Conservation (phyloP, 2,329 filamentous ascomycete species). For the Periglandula ipomoeae region DNA sequence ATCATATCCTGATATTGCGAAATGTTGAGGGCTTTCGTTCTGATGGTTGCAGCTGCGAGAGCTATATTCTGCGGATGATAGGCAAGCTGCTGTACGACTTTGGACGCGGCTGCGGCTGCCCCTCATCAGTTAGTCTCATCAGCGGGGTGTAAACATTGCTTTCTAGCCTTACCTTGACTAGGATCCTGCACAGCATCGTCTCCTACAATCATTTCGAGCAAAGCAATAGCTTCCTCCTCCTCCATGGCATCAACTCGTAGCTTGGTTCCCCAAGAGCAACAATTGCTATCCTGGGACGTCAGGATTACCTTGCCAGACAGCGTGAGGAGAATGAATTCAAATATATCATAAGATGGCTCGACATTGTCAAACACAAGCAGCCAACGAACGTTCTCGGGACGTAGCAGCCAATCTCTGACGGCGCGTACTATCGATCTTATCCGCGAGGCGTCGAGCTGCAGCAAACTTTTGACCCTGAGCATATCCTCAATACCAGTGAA, state of each 20-base stretch:
- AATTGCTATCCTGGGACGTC: slow-evolving; percentile 14
- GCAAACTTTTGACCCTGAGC: slow-evolving; percentile 15
- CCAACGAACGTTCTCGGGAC: slow-evolving; percentile 16
- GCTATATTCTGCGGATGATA: slow-evolving; percentile 15
- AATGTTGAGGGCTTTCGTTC: slow-evolving; percentile 11
- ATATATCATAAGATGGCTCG: slow-evolving; percentile 16
- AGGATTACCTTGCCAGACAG: slow-evolving; percentile 17
- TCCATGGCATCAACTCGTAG: slow-evolving; percentile 14
- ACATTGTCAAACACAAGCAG: slow-evolving; percentile 17
- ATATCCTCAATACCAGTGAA: slow-evolving; percentile 16
- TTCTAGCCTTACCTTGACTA: slow-evolving; percentile 9
- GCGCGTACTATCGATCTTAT: slow-evolving; percentile 16
- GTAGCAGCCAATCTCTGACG: slow-evolving; percentile 18
- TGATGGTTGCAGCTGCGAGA: slow-evolving; percentile 14
- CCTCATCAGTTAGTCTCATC: neutral
- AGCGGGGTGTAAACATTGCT: neutral
- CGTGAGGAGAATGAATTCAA: slow-evolving; percentile 17
- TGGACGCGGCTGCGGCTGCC: slow-evolving; percentile 12
- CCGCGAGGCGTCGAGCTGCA: slow-evolving; percentile 13
- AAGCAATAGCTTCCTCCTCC: slow-evolving; percentile 12
- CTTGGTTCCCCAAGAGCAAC: slow-evolving; percentile 15
- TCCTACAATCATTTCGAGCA: slow-evolving; percentile 11
- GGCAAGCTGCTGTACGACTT: slow-evolving; percentile 11
- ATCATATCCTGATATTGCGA: slow-evolving; percentile 11
- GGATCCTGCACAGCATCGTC: slow-evolving; percentile 1